These are phyloP conservation scores for Cystobasidium pallidum DNA, from an alignment of 1,284 basidiomycete species.

Conservation along the genomic window DNA sequence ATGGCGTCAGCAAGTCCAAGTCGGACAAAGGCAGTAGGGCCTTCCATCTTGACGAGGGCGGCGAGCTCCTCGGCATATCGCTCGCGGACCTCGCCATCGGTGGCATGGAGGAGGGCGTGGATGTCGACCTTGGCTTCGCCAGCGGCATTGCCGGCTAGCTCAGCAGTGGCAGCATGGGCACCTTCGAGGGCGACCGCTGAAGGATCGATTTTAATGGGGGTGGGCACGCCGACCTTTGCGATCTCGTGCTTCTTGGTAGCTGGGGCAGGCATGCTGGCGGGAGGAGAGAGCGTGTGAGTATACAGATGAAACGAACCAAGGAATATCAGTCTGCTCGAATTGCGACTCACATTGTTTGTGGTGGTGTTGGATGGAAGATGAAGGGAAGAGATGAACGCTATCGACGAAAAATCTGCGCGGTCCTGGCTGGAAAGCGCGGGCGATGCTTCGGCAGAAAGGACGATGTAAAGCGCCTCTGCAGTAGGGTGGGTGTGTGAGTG, in stretches of 20 bases:
- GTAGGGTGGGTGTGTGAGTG: constrained; percentile 6
- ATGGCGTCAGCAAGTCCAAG: constrained; percentile 76
- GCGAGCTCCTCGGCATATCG: constrained; percentile 58
- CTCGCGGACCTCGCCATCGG: constrained; percentile 55
- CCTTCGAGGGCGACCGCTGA: constrained; percentile 46
- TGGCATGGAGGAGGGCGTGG: constrained; percentile 56
- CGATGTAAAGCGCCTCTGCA: background rate
- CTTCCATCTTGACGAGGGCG: constrained; percentile 63
- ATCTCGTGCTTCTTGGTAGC: constrained; percentile 36
- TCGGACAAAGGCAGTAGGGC: constrained; percentile 76
- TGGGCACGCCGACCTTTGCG: constrained; percentile 43
- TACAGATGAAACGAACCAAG: too few species aligned
- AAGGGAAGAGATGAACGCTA: constrained; percentile 8
- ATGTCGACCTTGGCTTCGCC: constrained; percentile 58
- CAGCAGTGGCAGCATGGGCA: constrained; percentile 54
- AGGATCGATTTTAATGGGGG: constrained; percentile 46
- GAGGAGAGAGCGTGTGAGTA: background rate
- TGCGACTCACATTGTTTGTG: constrained; percentile 20
- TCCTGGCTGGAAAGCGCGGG: constrained; percentile 9
- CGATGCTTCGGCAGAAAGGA: background rate
- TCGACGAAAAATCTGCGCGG: constrained; percentile 26
- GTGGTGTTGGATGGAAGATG: background rate
- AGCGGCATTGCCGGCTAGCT: constrained; percentile 54
- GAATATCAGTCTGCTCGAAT: too few species aligned
- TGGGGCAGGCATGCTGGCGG: constrained; percentile 43